These are phyloP conservation scores for Gossypium laxum DNA, from an alignment of 441 rosid species.

Conservation along the genomic window DNA sequence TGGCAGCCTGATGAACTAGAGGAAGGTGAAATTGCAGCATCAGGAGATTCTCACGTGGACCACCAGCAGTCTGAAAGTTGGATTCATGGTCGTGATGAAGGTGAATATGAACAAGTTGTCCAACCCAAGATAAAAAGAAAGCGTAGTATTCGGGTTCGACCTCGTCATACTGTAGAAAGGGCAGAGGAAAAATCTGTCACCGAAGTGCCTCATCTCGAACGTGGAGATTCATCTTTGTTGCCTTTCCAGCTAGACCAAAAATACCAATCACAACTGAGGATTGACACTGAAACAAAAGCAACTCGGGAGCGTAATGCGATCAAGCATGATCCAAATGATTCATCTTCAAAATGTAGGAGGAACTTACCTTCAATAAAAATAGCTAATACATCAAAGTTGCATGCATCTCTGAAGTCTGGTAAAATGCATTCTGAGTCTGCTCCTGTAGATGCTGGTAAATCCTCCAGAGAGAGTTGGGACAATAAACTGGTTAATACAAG, in stretches of 20 bases:
- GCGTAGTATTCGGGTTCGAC: constrained; percentile 89
- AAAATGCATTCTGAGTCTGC: constrained; percentile 41
- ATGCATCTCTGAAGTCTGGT: constrained; percentile 58
- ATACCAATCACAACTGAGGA: constrained; percentile 54
- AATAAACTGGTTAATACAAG: constrained; percentile 37
- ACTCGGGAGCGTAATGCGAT: constrained; percentile 34
- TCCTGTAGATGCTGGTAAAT: constrained; percentile 52
- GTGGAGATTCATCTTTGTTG: constrained; percentile 38
- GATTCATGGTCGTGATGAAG: constrained; percentile 90
- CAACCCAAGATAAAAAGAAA: constrained; percentile 93
- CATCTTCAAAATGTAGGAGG: constrained; percentile 49
- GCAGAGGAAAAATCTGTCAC: constrained; percentile 42
- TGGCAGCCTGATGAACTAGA: constrained; percentile 80
- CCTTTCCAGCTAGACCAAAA: constrained; percentile 52
- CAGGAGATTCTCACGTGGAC: constrained; percentile 87
- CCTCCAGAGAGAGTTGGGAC: constrained; percentile 60
- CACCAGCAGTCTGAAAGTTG: constrained; percentile 92
- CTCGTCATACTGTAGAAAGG: constrained; percentile 67
- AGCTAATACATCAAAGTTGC: constrained; percentile 57
- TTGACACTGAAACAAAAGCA: constrained; percentile 37
- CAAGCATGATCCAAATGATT: constrained; percentile 64
- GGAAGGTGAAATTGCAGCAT: constrained; percentile 90
- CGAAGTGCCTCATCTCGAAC: constrained; percentile 41
- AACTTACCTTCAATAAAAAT: constrained; percentile 56
- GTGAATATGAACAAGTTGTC: constrained; percentile 93